Percentiles rank a stretch among this genome's conserved stretches.
These are phyloP conservation scores for Penicillium sp. DNA, from an alignment of 2,329 filamentous ascomycete species.

Conservation along the genomic window DNA sequence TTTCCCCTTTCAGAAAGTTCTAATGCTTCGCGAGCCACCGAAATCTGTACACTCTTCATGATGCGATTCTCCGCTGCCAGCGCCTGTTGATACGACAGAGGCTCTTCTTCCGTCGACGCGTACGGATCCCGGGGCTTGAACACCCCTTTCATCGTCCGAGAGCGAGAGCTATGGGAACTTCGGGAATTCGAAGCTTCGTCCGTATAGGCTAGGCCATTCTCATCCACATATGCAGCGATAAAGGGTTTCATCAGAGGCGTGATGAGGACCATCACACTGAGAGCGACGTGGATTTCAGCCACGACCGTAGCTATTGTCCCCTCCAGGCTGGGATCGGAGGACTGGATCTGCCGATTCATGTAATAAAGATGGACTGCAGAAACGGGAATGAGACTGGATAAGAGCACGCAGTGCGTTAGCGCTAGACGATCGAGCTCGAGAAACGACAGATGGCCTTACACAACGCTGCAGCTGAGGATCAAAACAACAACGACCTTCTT, in stretches of 20 bases:
- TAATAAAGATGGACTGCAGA: constrained; percentile 41
- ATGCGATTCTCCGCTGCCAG: constrained; percentile 1
- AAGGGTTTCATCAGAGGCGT: constrained; percentile 48
- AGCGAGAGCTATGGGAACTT: constrained; percentile 1
- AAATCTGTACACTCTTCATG: constrained; percentile 18
- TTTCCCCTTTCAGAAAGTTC: constrained; percentile 4
- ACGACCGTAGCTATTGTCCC: constrained; percentile 37
- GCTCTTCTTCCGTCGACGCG: background rate
- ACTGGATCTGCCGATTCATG: constrained; percentile 29
- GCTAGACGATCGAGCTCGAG: background rate
- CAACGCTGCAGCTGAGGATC: constrained; percentile 44
- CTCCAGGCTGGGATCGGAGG: constrained; percentile 38
- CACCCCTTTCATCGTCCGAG: background rate
- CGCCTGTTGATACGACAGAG: background rate
- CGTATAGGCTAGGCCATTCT: constrained; percentile 25
- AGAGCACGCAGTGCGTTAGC: background rate
- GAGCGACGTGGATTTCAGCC: constrained; percentile 44
- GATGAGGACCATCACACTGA: constrained; percentile 43
- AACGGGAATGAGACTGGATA: constrained; percentile 42
- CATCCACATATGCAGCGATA: constrained; percentile 36
- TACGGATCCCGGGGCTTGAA: background rate
- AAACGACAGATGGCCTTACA: constrained; percentile 20
- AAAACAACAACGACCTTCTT: constrained; percentile 42
- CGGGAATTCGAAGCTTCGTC: constrained; percentile 15
- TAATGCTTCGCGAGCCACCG: constrained; percentile 9